Conservation (phyloP, 2,329 filamentous ascomycete genomes). For the Neocucurbitaria cava region DNA sequence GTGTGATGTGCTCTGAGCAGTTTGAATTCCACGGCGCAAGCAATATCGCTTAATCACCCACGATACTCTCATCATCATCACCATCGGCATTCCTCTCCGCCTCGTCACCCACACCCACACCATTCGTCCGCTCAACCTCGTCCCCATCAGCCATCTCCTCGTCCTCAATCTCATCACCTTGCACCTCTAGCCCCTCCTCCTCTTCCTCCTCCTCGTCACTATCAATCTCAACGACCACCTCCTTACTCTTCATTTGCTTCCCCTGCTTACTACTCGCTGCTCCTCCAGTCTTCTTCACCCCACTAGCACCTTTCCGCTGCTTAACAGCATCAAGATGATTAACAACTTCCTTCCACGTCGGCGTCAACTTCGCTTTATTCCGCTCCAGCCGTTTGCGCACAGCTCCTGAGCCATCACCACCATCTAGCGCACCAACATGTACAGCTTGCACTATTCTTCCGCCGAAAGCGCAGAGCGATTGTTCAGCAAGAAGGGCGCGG, state of each 20-base stretch:
- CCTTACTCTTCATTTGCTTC: slow-evolving; percentile 54
- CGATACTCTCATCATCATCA: slow-evolving; percentile 52
- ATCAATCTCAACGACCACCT: slow-evolving; percentile 41
- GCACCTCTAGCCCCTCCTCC: slow-evolving; percentile 38
- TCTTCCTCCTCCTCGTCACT: slow-evolving; percentile 43
- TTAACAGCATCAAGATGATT: slow-evolving; percentile 73
- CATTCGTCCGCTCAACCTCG: slow-evolving; percentile 50
- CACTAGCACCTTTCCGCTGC: slow-evolving; percentile 50
- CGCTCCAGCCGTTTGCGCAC: slow-evolving; percentile 75
- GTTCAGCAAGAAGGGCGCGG: slow-evolving; percentile 78
- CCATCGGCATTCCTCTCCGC: slow-evolving; percentile 36
- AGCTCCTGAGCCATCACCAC: slow-evolving; percentile 52
- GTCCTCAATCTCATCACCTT: slow-evolving; percentile 41
- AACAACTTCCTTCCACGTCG: slow-evolving; percentile 85
- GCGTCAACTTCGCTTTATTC: slow-evolving; percentile 81
- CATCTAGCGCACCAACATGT: slow-evolving; percentile 75
- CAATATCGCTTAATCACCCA: slow-evolving; percentile 45
- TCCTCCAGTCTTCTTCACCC: slow-evolving; percentile 21
- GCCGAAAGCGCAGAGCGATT: slow-evolving; percentile 83
- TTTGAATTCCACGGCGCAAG: too few species aligned
- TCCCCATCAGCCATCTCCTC: slow-evolving; percentile 52
- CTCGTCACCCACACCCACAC: too few species aligned
- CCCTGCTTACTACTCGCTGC: slow-evolving; percentile 24
- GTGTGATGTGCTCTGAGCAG: too few species aligned
- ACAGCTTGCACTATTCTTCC: slow-evolving; percentile 85